Conservation (phyloP, 371 early-diverging fungal species). For the Lichtheimia corymbifera region DNA sequence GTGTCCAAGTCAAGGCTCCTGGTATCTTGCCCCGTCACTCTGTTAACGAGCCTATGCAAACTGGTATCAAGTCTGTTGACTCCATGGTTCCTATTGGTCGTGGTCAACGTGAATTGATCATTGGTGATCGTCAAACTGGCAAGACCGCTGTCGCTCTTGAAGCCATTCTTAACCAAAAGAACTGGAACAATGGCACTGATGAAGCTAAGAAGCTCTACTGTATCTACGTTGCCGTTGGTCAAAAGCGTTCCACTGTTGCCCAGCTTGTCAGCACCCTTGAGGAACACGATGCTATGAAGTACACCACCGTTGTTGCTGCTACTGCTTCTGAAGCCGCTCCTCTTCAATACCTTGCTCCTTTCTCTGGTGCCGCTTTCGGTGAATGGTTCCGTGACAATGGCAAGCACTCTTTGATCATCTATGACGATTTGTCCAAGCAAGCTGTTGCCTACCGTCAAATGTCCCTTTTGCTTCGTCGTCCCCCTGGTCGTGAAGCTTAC, state of each 20-base stretch:
- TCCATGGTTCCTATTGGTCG: conserved; percentile 98
- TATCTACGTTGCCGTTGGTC: conserved; percentile 96
- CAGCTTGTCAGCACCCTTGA: conserved; percentile 96
- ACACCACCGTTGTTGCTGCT: conserved; percentile 94
- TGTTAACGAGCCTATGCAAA: conserved; percentile 97
- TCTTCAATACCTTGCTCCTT: conserved; percentile 95
- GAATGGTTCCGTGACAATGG: conserved; percentile 97
- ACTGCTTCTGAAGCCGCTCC: conserved; percentile 96
- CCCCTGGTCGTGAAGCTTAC: conserved; percentile 97
- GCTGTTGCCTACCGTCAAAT: conserved; percentile 98
- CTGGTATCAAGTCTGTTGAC: conserved; percentile 98
- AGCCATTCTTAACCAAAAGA: conserved; percentile 96
- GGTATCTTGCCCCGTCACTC: conserved; percentile 97
- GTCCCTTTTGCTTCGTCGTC: conserved; percentile 96
- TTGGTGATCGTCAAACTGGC: conserved; percentile 98
- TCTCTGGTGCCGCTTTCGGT: conserved; percentile 92
- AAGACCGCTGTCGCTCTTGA: conserved; percentile 96
- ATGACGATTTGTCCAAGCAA: conserved; percentile 97
- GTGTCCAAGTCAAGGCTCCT: conserved; percentile 96
- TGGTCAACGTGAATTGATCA: conserved; percentile 98
- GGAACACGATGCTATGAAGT: conserved; percentile 79
- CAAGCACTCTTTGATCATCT: conserved; percentile 92
- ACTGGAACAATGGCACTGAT: conserved; percentile 82
- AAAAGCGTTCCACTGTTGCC: conserved; percentile 96
- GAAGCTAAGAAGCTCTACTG: conserved; percentile 75